phyloP scores from a whole-genome alignment of 108 stramenopile genomes.

The Cylindrotheca fusiformis region DNA sequence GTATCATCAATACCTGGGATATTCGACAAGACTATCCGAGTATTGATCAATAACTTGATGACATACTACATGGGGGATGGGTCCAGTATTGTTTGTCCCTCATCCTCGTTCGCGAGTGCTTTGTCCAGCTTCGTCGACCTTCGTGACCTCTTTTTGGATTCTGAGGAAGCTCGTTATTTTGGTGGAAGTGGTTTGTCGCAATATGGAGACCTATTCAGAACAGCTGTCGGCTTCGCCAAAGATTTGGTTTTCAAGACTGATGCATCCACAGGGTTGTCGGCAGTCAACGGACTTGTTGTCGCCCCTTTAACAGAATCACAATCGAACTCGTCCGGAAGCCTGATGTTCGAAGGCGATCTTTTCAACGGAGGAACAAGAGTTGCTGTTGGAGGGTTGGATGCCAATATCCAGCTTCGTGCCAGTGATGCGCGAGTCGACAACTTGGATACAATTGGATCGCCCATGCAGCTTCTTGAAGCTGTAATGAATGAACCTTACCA shows the following conservation, averaged over 20 bases:
- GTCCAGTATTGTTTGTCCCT: constrained; percentile 8
- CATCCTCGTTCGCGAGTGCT: neutral
- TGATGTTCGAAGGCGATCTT: constrained; percentile 23
- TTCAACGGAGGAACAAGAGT: constrained; percentile 38
- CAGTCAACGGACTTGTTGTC: constrained; percentile 54
- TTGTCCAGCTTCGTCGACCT: constrained; percentile 44
- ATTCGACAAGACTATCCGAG: constrained; percentile 30
- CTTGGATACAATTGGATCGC: constrained; percentile 51
- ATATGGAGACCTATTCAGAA: constrained; percentile 57
- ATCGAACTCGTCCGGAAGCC: constrained; percentile 45
- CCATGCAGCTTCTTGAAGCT: constrained; percentile 54
- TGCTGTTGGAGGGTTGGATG: constrained; percentile 58
- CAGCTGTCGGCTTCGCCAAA: constrained; percentile 29
- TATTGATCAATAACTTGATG: constrained; percentile 28
- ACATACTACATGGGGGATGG: constrained; percentile 11
- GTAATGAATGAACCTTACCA: constrained; percentile 38
- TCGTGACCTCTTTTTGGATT: constrained; percentile 51
- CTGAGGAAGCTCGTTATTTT: constrained; percentile 20
- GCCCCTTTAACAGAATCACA: constrained; percentile 43
- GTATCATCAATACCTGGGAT: constrained; percentile 26
- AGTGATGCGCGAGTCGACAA: constrained; percentile 50
- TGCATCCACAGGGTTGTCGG: constrained; percentile 40
- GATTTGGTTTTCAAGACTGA: constrained; percentile 49
- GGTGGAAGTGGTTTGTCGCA: constrained; percentile 46
- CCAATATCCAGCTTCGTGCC: constrained; percentile 44